Conservation (phyloP, 331 rosid genomes). For the Phaseolus coccineus region DNA sequence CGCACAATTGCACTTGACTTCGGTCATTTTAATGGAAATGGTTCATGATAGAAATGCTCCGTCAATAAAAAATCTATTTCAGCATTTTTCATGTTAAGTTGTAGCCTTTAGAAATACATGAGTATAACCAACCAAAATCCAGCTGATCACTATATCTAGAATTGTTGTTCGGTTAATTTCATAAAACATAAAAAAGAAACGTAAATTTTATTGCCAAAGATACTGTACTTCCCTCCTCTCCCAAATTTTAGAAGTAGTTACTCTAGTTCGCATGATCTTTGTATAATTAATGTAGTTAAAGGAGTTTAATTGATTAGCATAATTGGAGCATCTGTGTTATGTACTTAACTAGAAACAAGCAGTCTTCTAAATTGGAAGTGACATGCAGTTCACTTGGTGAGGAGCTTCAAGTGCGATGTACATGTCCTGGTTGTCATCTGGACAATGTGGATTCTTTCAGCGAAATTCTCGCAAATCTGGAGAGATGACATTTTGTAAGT, state of each 20-base stretch:
- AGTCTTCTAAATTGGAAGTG: conserved; percentile 64
- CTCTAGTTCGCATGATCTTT: conserved; percentile 6
- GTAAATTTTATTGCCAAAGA: not conserved
- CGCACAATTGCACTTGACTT: not conserved
- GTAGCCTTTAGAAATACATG: not conserved
- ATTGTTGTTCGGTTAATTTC: conserved; percentile 13
- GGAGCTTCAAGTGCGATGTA: conserved; percentile 70
- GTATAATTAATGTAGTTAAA: not conserved
- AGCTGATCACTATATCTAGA: conserved; percentile 15
- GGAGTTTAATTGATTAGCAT: conserved; percentile 17
- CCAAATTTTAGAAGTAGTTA: not conserved
- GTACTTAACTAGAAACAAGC: conserved; percentile 72
- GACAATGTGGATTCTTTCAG: conserved; percentile 68
- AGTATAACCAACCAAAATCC: conserved; percentile 16
- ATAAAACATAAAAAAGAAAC: not conserved
- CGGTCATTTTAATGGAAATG: conserved; percentile 1
- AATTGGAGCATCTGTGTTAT: conserved; percentile 30
- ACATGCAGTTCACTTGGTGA: conserved; percentile 58
- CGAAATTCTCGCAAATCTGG: conserved; percentile 51
- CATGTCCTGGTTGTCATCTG: conserved; percentile 70
- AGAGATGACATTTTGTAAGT: conserved; percentile 53
- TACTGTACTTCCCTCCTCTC: not conserved
- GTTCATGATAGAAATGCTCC: not conserved
- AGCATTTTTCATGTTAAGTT: not conserved
- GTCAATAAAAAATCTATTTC: not conserved